Conservation (phyloP, 768 basidiomycete genomes). For the Coprinopsis marcescibilis region DNA sequence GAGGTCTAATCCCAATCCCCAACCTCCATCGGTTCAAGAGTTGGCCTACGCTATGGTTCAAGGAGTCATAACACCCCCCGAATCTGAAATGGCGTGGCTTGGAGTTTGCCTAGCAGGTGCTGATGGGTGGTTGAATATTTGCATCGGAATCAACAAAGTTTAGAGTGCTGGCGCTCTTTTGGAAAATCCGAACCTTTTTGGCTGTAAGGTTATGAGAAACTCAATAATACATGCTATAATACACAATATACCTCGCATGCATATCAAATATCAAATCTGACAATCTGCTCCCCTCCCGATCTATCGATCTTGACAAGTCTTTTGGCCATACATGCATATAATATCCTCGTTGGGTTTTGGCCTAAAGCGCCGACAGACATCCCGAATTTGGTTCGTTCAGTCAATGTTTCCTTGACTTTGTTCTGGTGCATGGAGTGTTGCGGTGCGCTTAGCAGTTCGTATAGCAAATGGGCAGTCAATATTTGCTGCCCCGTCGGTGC, state of each 20-base stretch:
- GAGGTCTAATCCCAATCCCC: constrained; percentile 32
- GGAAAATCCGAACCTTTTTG: too few species aligned
- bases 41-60: constrained; percentile 80
- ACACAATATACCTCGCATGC: neutral
- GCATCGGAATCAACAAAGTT: constrained; percentile 45
- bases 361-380: constrained; percentile 26
- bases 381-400: constrained; percentile 35
- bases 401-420: constrained; percentile 54
- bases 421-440: constrained; percentile 57
- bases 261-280: constrained; percentile 57
- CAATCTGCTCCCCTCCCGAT: constrained; percentile 67
- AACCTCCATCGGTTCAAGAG: constrained; percentile 33
- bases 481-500: constrained; percentile 62
- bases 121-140: constrained; percentile 93
- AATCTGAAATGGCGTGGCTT: constrained; percentile 93
- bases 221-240: constrained; percentile 3
- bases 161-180: too few species aligned
- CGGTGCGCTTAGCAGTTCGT: constrained; percentile 47
- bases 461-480: constrained; percentile 61
- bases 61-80: constrained; percentile 75
- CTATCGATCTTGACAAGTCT: constrained; percentile 72
- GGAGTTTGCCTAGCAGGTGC: constrained; percentile 87
- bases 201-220: too few species aligned
- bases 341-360: constrained; percentile 50
- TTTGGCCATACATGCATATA: constrained; percentile 81